These are phyloP conservation scores for Fusarium newnesense DNA, from an alignment of 2,329 filamentous ascomycete species.

Conservation along the genomic window DNA sequence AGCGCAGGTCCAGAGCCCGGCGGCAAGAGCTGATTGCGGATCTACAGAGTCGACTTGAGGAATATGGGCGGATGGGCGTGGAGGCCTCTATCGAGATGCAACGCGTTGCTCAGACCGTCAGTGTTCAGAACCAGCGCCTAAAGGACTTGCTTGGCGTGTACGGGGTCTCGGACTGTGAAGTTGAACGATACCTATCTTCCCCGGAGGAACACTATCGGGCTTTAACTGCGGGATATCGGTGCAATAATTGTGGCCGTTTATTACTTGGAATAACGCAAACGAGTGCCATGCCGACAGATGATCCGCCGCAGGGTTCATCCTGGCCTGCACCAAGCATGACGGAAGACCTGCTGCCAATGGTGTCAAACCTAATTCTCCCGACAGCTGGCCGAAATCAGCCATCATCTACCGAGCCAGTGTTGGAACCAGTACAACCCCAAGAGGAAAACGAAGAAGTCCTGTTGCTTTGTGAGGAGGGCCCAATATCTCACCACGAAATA, in stretches of 20 bases:
- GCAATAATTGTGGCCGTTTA: neutral
- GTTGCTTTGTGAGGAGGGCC: neutral
- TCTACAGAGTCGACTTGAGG: neutral
- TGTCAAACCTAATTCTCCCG: neutral
- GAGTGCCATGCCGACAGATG: neutral
- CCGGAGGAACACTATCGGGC: neutral
- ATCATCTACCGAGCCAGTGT: neutral
- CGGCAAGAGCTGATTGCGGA: neutral
- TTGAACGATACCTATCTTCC: neutral
- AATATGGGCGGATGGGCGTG: neutral
- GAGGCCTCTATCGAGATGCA: neutral
- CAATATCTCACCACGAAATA: neutral
- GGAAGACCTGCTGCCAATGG: neutral
- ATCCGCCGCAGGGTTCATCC: neutral
- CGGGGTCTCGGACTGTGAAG: too few species aligned
- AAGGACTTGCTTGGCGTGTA: too few species aligned
- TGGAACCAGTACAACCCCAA: neutral
- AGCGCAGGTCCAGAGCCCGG: neutral
- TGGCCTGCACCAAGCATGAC: neutral
- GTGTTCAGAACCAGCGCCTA: too few species aligned
- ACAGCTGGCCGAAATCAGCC: neutral
- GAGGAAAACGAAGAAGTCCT: neutral
- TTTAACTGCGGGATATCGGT: neutral
- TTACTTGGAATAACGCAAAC: neutral
- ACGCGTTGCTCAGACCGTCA: slow-evolving; percentile 46